phyloP scores from a whole-genome alignment of 139 green algal species.

The Chlorokybus atmophyticus region DNA sequence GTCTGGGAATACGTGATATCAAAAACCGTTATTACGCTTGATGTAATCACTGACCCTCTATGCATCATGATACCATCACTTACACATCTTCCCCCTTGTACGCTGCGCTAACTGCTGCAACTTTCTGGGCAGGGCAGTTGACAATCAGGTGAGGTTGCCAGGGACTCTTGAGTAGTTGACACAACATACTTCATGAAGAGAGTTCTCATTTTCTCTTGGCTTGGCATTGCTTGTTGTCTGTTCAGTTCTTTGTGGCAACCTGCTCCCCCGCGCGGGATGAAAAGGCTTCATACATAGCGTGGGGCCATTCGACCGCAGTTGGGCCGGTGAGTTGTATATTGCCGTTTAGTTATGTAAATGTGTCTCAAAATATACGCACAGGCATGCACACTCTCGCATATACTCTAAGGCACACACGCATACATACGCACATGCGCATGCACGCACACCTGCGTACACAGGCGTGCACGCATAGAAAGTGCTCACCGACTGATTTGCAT shows the following conservation, averaged over 20 bases:
- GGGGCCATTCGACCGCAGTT: slow-evolving; percentile 31
- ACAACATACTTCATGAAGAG: background rate
- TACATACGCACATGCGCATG: background rate
- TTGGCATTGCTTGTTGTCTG: background rate
- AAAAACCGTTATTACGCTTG: background rate
- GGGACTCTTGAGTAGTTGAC: background rate
- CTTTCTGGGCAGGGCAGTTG: background rate
- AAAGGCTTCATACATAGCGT: slow-evolving; percentile 26
- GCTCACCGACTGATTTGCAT: background rate
- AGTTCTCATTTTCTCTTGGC: background rate
- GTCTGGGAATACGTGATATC: background rate
- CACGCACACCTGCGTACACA: slow-evolving; percentile 63
- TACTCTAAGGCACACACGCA: background rate
- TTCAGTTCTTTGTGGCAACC: slow-evolving; percentile 73
- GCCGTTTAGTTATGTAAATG: background rate
- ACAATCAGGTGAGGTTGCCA: background rate
- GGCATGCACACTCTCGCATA: too few relatives aligned
- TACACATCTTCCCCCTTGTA: background rate
- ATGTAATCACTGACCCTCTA: background rate
- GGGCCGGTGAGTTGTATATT: slow-evolving; percentile 22
- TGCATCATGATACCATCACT: background rate
- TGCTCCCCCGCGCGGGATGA: slow-evolving; percentile 75
- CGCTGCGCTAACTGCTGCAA: background rate
- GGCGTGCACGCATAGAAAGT: slow-evolving; percentile 27
- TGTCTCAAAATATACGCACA: too few relatives aligned